Evolutionary conservation across 257 asterid species (phyloP), one percentile per base, ranked within the genome.

Genomic region (Fraxinus cuspidata): DNA sequence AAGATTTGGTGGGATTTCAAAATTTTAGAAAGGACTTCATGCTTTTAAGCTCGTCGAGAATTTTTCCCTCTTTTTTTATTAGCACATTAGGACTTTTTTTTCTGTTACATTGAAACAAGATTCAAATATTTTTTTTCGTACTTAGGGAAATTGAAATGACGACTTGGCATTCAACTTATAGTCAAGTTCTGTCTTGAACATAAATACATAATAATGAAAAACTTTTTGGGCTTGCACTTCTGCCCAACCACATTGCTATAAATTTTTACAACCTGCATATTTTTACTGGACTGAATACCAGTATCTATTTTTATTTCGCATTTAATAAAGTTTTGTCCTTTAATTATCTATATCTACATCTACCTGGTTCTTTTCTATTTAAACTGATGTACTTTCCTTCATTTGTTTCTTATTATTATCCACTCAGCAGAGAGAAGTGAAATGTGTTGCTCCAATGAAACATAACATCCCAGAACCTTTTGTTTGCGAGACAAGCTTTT

Each of bases 401-500:
- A 44, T 49, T 47, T 81, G 77, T 71, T 66, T 31, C 76, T 63
- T 63, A 27, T 25, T 27, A 34, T 77, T 76, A 71, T 71, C 70
- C 40, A n/a, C 79, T 53, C 77, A 63, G 77, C 84, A 85, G 92
- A 85, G 86, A 81, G 91, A 89, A 77, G 77, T 44, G 82, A 79
- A 51, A 71, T 72, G 71, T 37, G 77, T 65, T 31, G 73, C 81
- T 74, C 82, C 84, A 69, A 70, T 70, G 78, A 78, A 72, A 78
- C 71, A 74, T 82, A 75, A 58, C 80, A 87, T 91, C 63, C 88
- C 89, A 29, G 34, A 74, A 71, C 91, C 92, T 83, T 89, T 89
- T 82, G 85, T 79, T 79, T 86, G 85, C 32, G 92, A 88, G 89
- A 89, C 95, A 71, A 92, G 96, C 83, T 91, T 84, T 86, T 84